Evolutionary conservation across 768 basidiomycete genomes (phyloP).

Genomic region (Collybia nuda): DNA sequence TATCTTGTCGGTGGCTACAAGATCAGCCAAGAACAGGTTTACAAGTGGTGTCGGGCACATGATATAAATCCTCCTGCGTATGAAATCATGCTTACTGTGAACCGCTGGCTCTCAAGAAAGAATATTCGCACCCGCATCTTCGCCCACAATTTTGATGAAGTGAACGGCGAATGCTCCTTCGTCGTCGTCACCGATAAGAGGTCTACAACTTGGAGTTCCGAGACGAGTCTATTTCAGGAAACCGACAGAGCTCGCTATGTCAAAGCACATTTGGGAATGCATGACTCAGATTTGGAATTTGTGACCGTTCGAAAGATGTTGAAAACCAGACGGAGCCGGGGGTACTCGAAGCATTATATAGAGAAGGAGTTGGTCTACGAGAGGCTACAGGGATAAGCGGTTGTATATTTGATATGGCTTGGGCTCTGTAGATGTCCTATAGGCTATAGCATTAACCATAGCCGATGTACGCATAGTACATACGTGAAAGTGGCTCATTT

Average conservation of each 20-base stretch:
- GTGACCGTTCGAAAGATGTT: conserved; percentile 2
- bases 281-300: not conserved
- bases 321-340: not conserved
- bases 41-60: conserved; percentile 1
- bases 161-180: not conserved
- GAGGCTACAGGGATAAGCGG: too few relatives aligned
- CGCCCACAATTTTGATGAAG: not conserved
- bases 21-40: not conserved
- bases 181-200: not conserved
- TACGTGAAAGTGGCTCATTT: too few relatives aligned
- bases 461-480: too few relatives aligned
- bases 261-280: not conserved
- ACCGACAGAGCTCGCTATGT: not conserved
- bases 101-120: not conserved
- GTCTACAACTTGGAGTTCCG: not conserved
- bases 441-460: too few relatives aligned
- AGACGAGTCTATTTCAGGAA: not conserved
- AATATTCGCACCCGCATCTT: not conserved
- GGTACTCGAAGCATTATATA: too few relatives aligned
- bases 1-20: not conserved
- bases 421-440: too few relatives aligned
- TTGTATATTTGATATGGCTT: too few relatives aligned
- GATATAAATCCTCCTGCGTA: not conserved
- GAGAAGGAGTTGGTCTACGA: too few relatives aligned
- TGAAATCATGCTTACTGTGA: not conserved